These are phyloP conservation scores for Diddensiella transvaalensis DNA, from an alignment of 805 yeast species.

Conservation along the genomic window DNA sequence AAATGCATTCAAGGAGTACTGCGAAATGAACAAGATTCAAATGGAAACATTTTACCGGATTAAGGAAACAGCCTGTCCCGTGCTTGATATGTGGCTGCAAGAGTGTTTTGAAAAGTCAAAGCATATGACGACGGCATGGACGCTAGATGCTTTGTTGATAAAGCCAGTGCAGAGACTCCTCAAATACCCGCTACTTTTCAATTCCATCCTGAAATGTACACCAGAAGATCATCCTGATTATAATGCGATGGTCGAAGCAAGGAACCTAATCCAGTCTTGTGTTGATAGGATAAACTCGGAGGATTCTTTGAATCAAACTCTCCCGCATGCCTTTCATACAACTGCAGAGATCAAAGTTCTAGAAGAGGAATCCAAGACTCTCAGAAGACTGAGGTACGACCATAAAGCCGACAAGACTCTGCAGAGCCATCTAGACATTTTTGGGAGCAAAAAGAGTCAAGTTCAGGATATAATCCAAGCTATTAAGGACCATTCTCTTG, in stretches of 20 bases:
- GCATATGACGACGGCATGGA: conserved; percentile 37
- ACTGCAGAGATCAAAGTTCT: conserved; percentile 3
- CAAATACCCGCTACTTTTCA: conserved; percentile 40
- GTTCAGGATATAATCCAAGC: conserved; percentile 16
- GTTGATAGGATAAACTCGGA: conserved; percentile 25
- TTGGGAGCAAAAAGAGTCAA: conserved; percentile 13
- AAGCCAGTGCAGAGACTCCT: conserved; percentile 46
- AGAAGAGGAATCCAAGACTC: conserved; percentile 12
- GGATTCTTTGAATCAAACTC: not conserved
- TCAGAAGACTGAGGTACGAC: conserved; percentile 9
- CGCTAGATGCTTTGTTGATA: conserved; percentile 39
- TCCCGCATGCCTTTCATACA: not conserved
- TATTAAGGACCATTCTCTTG: conserved; percentile 12
- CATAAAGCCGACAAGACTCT: conserved; percentile 15
- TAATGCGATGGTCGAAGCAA: conserved; percentile 28
- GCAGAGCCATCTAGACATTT: conserved; percentile 14
- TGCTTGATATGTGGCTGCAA: conserved; percentile 33
- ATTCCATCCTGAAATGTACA: conserved; percentile 31
- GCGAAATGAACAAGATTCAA: conserved; percentile 30
- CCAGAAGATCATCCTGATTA: conserved; percentile 46
- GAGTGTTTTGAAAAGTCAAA: conserved; percentile 30
- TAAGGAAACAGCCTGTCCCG: conserved; percentile 26
- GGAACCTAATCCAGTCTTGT: conserved; percentile 14
- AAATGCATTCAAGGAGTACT: conserved; percentile 33
- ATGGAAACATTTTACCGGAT: conserved; percentile 27